Base-by-base conservation (phyloP, 2,329 filamentous ascomycete species). In the Beauveria bassiana region DNA sequence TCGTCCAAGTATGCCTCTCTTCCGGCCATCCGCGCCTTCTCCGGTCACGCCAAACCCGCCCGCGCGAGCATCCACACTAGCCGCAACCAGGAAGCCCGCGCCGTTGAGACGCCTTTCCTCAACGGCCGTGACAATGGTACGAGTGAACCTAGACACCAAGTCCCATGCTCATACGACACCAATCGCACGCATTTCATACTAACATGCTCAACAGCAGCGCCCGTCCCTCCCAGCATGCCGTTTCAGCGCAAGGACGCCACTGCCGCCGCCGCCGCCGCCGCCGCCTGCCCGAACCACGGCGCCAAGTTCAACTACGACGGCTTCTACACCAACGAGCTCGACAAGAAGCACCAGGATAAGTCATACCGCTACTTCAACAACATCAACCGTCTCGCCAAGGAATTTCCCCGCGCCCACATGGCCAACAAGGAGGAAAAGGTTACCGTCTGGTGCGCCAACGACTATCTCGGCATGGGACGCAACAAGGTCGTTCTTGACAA, bases 361-460 rank as follows among this genome's bases (percentile, higher is more conserved):
- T 97, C 93, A 58, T 99, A 99, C 80, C 91, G 95, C 72, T 98
- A 98, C 81, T 99, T 99, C 82, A 99, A 99, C 83, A 99, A 99
- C 81, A 99, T 99, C 86, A 99, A 99, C 73, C 92, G 95, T 42
- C 83, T 99, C 64, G 95, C 95, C 67, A 91, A 95, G 78, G 91
- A 98, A 66, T 99, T 99, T 65, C 95, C 95, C 34, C 90, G 90
- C 66, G 95, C 95, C 51, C 95, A 99, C 75, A 96, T 96, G 82
- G 84, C 90, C 18, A 86, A 82, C 62, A 84, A 86, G 71, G 87
- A 93, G 63, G 91, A 97, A 67, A 86, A 86, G 59, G 95, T 99
- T 62, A 96, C 93, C 1, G 95, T 99, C 26, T 99, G 95, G 95
- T 99, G 95, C 81, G 96, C 93, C 72, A 99, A 99, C 71, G 95